Evolutionary conservation across 306 rosid genomes (phyloP), one percentile per base, ranked within the genome.

Genomic region (Vicia faba): DNA sequence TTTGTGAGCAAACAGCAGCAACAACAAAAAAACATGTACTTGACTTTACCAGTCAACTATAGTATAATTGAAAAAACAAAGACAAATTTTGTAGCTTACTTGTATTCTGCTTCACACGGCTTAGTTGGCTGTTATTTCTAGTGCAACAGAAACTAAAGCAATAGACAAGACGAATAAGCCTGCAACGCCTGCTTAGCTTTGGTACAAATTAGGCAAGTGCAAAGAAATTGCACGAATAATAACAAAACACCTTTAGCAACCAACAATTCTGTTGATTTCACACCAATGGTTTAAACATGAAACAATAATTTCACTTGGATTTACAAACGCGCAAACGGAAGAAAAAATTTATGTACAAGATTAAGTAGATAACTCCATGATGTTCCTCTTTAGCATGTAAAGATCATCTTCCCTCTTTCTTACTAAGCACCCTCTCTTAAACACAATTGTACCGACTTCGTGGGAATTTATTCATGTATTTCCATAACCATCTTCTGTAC

Each of bases 391-490:
- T 63, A 43, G 67, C 45, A 40, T 56, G 80, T 73, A 70, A 73
- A 79, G 68, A 63, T 43, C 64, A 79, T 53, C 73, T 68, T 51
- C 75, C 74, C 28, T 11, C 57, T 33, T 63, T 53, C 64, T 71
- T 56, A 62, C 67, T 72, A 54, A 59, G 57, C 78, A 62, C 63
- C 57, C 79, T 78, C 81, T 82, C 84, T 85, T 81, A 80, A 72
- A 82, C 81, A 84, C 70, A 79, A 74, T 74, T 74, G 80, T 60
- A 74, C 87, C 78, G 69, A 69, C 68, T 50, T 49, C 74, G 54
- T 54, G 54, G 63, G 75, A 64, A 75, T 79, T 39, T 64, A 18
- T 48, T 74, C 70, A 66, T 75, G 81, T 80, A 80, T 78, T 86
- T 73, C 33, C 78, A 61, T 49, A 41, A 43, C 49, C 64, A 67